These are phyloP conservation scores for Ophiosphaerella narmari DNA, from an alignment of 2,329 filamentous ascomycete genomes.

Conservation along the genomic window DNA sequence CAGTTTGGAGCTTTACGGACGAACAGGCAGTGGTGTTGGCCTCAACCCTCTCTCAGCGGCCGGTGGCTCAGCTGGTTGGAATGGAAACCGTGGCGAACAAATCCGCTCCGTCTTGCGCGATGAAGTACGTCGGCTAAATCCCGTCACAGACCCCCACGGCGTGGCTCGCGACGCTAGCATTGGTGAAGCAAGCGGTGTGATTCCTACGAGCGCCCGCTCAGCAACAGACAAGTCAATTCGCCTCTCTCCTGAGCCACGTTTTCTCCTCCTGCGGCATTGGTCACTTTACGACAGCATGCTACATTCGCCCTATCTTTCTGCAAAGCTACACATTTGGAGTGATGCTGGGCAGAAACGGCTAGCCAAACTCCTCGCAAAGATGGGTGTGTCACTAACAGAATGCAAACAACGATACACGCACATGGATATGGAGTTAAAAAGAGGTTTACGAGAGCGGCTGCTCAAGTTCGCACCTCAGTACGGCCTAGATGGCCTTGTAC, in stretches of 20 bases:
- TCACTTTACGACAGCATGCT: constrained; percentile 98
- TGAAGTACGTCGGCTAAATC: constrained; percentile 91
- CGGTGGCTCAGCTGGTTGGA: constrained; percentile 70
- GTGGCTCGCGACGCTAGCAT: constrained; percentile 63
- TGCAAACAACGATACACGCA: constrained; percentile 96
- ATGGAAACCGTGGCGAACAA: constrained; percentile 78
- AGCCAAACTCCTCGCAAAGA: constrained; percentile 94
- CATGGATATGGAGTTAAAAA: constrained; percentile 97
- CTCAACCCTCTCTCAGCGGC: constrained; percentile 60
- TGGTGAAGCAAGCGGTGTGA: constrained; percentile 75
- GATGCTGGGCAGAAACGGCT: constrained; percentile 85
- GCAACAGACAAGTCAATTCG: constrained; percentile 92
- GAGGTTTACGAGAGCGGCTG: constrained; percentile 80
- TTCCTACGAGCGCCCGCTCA: constrained; percentile 84
- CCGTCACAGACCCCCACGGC: constrained; percentile 64
- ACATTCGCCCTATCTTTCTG: constrained; percentile 92
- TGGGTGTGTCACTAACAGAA: constrained; percentile 93
- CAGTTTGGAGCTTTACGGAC: constrained; percentile 90
- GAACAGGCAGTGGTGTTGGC: constrained; percentile 79
- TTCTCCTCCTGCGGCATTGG: constrained; percentile 93
- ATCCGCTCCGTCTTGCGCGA: constrained; percentile 87
- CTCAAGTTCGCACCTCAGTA: constrained; percentile 92
- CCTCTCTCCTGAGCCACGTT: constrained; percentile 89
- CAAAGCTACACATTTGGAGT: constrained; percentile 91
- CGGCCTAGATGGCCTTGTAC: constrained; percentile 91